Conservation (phyloP, 768 basidiomycete genomes). For the Mrakia frigida region DNA sequence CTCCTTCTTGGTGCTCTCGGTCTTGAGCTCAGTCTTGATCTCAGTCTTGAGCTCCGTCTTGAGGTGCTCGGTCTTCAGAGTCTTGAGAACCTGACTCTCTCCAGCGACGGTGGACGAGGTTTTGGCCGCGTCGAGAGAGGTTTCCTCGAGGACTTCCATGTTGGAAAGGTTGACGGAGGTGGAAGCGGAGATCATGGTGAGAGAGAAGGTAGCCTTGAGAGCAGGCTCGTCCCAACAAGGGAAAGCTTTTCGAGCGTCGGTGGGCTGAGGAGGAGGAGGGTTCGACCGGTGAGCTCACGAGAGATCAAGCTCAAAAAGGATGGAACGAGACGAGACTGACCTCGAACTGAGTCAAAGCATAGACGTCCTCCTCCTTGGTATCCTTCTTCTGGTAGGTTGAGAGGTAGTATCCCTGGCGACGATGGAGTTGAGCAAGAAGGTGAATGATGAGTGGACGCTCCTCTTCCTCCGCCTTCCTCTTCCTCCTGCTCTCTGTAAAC, state of each 20-base stretch:
- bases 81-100: conserved; percentile 34
- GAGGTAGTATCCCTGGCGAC: conserved; percentile 56
- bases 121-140: conserved; percentile 37
- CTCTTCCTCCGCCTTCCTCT: not conserved
- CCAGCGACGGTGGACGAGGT: conserved; percentile 35
- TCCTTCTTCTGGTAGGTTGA: conserved; percentile 36
- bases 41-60: conserved; percentile 43
- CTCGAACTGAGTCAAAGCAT: conserved; percentile 7
- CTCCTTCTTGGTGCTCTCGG: conserved; percentile 37
- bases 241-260: conserved; percentile 28
- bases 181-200: conserved; percentile 72
- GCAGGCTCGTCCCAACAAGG: conserved; percentile 50
- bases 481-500: conserved; percentile 18
- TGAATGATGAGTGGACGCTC: conserved; percentile 28
- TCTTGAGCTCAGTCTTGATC: conserved; percentile 20
- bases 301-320: too few relatives aligned
- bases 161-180: conserved; percentile 77
- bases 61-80: conserved; percentile 41
- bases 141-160: conserved; percentile 65
- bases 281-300: not conserved
- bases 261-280: conserved; percentile 41
- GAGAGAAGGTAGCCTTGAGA: conserved; percentile 68
- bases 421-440: conserved; percentile 31
- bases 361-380: conserved; percentile 50
- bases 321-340: not conserved